A percentile compares a stretch with the other conserved stretches of the same genome.
Evolutionary conservation across 305 asterid genomes (phyloP).

Genomic region (Plantago lanceolata): DNA sequence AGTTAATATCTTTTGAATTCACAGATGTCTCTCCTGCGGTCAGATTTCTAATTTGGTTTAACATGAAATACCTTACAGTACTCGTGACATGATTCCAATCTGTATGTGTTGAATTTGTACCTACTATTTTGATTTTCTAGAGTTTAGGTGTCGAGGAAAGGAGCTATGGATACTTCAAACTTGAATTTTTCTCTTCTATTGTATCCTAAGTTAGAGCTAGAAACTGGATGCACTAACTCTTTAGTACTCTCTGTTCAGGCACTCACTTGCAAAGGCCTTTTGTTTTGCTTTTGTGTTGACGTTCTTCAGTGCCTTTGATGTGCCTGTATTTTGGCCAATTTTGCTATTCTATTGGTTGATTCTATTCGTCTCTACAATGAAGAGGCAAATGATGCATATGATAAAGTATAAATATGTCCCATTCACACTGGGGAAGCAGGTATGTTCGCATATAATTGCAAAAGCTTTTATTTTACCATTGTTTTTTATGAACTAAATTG

Average conservation of each 20-base stretch:
- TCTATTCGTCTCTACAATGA: conserved; percentile 83
- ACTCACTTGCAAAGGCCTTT: conserved; percentile 77
- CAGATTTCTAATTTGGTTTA: too few species aligned
- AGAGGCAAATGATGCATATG: conserved; percentile 99
- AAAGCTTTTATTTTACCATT: background rate
- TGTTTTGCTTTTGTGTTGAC: conserved; percentile 73
- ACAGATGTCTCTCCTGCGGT: too few species aligned
- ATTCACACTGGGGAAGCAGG: conserved; percentile 91
- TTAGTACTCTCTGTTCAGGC: conserved; percentile 45
- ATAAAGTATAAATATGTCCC: conserved; percentile 85
- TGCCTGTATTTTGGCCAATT: conserved; percentile 98
- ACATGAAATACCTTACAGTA: too few species aligned
- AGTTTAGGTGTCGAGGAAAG: too few species aligned
- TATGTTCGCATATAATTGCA: conserved; percentile 22
- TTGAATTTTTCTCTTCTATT: background rate
- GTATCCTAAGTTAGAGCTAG: conserved; percentile 2
- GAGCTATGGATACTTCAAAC: too few species aligned
- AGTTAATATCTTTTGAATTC: too few species aligned
- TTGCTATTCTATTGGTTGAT: conserved; percentile 86
- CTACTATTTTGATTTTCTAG: too few species aligned
- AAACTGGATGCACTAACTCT: conserved; percentile 20
- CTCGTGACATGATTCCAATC: too few species aligned
- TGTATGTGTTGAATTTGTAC: too few species aligned
- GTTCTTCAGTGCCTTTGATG: conserved; percentile 86
- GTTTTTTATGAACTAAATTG: conserved; percentile 1